A percentile compares a stretch with the other conserved stretches of the same genome.
Evolutionary conservation across 805 yeast species (phyloP).

Genomic region (Lipomyces mesembrius): DNA sequence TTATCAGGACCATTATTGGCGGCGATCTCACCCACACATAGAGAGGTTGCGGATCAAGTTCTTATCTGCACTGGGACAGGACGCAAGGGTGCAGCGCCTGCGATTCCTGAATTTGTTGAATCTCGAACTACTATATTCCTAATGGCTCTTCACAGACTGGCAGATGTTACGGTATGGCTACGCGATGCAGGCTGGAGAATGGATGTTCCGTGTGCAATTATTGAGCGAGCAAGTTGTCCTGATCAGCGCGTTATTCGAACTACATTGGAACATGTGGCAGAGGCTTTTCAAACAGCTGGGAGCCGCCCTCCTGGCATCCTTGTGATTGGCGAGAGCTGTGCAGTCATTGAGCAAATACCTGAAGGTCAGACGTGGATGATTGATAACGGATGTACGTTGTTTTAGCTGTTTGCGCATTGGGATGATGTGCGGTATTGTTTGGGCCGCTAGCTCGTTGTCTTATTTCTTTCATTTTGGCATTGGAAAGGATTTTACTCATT

Average conservation of each 20-base stretch:
- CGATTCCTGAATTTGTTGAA: slow-evolving; percentile 70
- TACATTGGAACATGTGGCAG: slow-evolving; percentile 64
- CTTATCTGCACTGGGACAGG: slow-evolving; percentile 95
- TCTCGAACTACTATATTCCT: slow-evolving; percentile 83
- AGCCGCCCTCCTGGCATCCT: slow-evolving; percentile 92
- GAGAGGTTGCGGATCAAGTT: slow-evolving; percentile 91
- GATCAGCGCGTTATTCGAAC: slow-evolving; percentile 88
- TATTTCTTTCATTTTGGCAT: background rate
- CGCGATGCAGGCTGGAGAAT: slow-evolving; percentile 70
- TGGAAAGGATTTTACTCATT: background rate
- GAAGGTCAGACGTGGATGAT: slow-evolving; percentile 51
- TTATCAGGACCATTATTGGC: slow-evolving; percentile 84
- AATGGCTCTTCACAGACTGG: slow-evolving; percentile 83
- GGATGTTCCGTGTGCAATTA: slow-evolving; percentile 76
- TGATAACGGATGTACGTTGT: slow-evolving; percentile 51
- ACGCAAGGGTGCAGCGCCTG: slow-evolving; percentile 79
- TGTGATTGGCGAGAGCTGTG: slow-evolving; percentile 80
- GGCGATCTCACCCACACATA: slow-evolving; percentile 85
- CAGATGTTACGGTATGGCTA: slow-evolving; percentile 45
- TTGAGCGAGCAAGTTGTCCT: slow-evolving; percentile 91
- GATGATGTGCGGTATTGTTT: background rate
- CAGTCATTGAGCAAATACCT: slow-evolving; percentile 49
- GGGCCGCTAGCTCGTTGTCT: background rate
- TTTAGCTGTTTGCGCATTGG: background rate
- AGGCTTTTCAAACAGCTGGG: slow-evolving; percentile 75